Evolutionary conservation across 495 filamentous ascomycete species (phyloP).

Genomic region (Penicillium nucicola): DNA sequence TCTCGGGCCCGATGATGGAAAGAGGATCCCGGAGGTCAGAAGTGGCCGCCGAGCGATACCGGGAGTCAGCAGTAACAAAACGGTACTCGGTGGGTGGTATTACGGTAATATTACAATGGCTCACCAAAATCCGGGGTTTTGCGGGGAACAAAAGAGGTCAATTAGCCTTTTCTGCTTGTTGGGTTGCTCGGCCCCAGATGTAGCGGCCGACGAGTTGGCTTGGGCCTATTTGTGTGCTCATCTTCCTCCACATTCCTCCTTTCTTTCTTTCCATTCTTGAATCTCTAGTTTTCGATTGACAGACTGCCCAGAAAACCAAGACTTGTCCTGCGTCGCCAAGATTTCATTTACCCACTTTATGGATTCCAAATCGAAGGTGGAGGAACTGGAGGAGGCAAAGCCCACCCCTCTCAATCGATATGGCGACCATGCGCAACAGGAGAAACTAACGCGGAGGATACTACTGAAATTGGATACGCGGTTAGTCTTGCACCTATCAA

Average conservation of each 20-base stretch:
- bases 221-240: background rate
- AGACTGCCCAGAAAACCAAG: background rate
- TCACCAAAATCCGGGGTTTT: conserved; percentile 1
- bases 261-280: background rate
- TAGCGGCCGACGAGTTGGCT: conserved; percentile 5
- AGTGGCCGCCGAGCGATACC: conserved; percentile 8
- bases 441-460: conserved; percentile 34
- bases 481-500: conserved; percentile 22
- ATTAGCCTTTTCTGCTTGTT: background rate
- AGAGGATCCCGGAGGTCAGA: conserved; percentile 1
- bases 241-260: background rate
- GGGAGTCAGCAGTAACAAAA: background rate
- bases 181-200: conserved; percentile 9
- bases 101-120: background rate
- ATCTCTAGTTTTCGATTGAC: background rate
- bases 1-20: background rate
- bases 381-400: conserved; percentile 18
- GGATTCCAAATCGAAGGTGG: conserved; percentile 13
- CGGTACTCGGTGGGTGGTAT: background rate
- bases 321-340: background rate
- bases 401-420: conserved; percentile 9
- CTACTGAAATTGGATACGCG: conserved; percentile 54
- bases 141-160: background rate
- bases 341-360: conserved; percentile 2
- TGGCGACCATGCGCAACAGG: conserved; percentile 13